Base-by-base conservation (phyloP, 2,329 filamentous ascomycete species). In the Fusarium aywerte region DNA sequence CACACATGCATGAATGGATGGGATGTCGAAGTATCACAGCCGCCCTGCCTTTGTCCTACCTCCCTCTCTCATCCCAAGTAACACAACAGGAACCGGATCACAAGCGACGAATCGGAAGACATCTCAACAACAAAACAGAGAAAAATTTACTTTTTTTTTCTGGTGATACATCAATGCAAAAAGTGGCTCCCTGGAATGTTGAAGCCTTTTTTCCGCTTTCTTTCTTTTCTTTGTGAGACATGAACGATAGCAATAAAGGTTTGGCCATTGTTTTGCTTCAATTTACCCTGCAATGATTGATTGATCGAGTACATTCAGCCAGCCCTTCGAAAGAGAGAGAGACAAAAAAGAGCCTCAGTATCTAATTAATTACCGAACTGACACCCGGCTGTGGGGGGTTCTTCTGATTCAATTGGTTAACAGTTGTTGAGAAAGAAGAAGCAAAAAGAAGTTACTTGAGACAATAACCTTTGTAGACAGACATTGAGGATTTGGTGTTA, bases 21-120 rank as follows among this genome's bases (percentile, higher is more conserved):
- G 31, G 31, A 35, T 48, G 21, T 62, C 43, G 48, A 20, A 48
- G 45, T 54, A 56, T 57, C 27, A 65, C 61, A 39, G 52, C 56
- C 62, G 70, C 59, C 67, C 57, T 61, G 47, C 51, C 59, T 65
- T 47, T 58, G 62, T 57, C 47, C 49, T 44, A 54, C 60, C 32
- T 58, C 44, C 33, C 21, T 44, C 51, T 42, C 21, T 15, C 16
- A 10, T 42, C 21, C 12, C 16, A 10, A 36, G 43, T 56, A 47
- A 64, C 60, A 64, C 57, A 51, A 43, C 51, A 58, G 65, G 63
- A 49, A 54, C 58, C 68, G 53, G 47, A 47, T 38, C 57, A 69
- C 51, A 53, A 64, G 62, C 47, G 39, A 49, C 48, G 55, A 68
- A 65, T 55, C 54, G 58, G 54, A 49, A 55, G 43, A 31, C 33